These are phyloP conservation scores for Naematelia aurantialba DNA, from an alignment of 768 basidiomycete species.

Conservation along the genomic window DNA sequence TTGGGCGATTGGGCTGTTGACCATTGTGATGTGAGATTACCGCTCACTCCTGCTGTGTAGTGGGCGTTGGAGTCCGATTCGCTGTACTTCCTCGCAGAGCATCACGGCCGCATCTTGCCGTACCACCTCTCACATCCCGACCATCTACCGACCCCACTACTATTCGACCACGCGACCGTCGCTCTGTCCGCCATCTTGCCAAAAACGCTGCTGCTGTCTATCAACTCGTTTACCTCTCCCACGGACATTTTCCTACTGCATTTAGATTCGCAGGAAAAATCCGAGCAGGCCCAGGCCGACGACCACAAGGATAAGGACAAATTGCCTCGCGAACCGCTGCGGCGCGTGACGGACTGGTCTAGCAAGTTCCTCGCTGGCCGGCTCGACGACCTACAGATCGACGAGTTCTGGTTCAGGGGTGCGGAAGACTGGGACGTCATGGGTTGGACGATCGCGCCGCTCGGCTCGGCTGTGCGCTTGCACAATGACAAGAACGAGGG, in stretches of 20 bases:
- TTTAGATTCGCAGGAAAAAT: slow-evolving; percentile 28
- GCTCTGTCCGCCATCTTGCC: slow-evolving; percentile 60
- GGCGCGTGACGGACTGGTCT: slow-evolving; percentile 66
- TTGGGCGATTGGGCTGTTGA: no score
- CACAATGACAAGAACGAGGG: slow-evolving; percentile 65
- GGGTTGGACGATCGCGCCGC: slow-evolving; percentile 78
- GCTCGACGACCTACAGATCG: slow-evolving; percentile 51
- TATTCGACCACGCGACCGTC: slow-evolving; percentile 31
- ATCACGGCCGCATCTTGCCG: slow-evolving; percentile 61
- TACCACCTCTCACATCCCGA: slow-evolving; percentile 38
- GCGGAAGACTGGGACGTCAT: slow-evolving; percentile 71
- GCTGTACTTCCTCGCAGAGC: slow-evolving; percentile 71
- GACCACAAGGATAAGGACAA: slow-evolving; percentile 26
- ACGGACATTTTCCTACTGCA: slow-evolving; percentile 71
- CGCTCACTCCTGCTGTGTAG: slow-evolving; percentile 50
- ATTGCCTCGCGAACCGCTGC: slow-evolving; percentile 38
- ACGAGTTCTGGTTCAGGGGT: slow-evolving; percentile 88
- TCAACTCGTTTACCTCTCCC: slow-evolving; percentile 71
- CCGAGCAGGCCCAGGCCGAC: slow-evolving; percentile 39
- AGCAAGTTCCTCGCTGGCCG: slow-evolving; percentile 53
- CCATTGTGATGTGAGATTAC: no score
- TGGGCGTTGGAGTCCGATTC: slow-evolving; percentile 69
- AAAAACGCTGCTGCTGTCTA: slow-evolving; percentile 66
- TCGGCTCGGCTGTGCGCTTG: no score
- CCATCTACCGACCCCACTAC: slow-evolving; percentile 37